These are phyloP conservation scores for Leucogyrophana mollusca DNA, from an alignment of 768 basidiomycete genomes.

Conservation along the genomic window DNA sequence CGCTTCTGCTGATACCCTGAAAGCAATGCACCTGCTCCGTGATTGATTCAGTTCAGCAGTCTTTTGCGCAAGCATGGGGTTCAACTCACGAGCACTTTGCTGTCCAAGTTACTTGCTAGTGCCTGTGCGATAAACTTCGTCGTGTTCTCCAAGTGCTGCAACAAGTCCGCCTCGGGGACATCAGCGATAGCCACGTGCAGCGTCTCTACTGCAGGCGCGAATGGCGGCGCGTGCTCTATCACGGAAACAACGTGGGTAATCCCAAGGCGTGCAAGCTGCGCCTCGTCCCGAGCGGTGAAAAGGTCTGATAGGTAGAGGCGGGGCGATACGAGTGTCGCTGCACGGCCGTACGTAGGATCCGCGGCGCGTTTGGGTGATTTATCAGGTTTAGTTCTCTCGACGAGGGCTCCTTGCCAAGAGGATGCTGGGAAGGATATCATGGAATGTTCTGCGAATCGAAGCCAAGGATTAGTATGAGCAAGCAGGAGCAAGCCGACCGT, in stretches of 20 bases:
- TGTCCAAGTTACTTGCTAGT: conserved; percentile 38
- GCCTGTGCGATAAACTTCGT: conserved; percentile 54
- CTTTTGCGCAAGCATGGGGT: neutral
- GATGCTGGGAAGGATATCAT: conserved; percentile 33
- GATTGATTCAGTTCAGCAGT: neutral
- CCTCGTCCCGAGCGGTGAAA: conserved; percentile 48
- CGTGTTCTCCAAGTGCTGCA: conserved; percentile 44
- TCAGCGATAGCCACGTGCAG: conserved; percentile 57
- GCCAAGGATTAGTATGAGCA: neutral
- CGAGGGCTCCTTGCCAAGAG: conserved; percentile 27
- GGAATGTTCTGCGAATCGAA: neutral
- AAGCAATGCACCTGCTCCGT: conserved; percentile 71
- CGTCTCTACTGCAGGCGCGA: conserved; percentile 33
- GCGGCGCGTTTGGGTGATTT: conserved; percentile 3
- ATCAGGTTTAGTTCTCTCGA: conserved; percentile 14
- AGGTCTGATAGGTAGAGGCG: conserved; percentile 66
- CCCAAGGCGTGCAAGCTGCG: conserved; percentile 51
- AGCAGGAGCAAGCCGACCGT: too few relatives aligned
- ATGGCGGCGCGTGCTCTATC: conserved; percentile 42
- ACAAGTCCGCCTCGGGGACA: conserved; percentile 37
- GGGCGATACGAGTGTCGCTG: conserved; percentile 35
- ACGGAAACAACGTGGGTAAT: conserved; percentile 76
- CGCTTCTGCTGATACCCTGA: conserved; percentile 72
- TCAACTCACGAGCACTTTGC: conserved; percentile 52
- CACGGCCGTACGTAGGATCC: conserved; percentile 16